Base-by-base conservation (phyloP, 192 early-diverging fungal genomes). In the Mortierella antarctica region DNA sequence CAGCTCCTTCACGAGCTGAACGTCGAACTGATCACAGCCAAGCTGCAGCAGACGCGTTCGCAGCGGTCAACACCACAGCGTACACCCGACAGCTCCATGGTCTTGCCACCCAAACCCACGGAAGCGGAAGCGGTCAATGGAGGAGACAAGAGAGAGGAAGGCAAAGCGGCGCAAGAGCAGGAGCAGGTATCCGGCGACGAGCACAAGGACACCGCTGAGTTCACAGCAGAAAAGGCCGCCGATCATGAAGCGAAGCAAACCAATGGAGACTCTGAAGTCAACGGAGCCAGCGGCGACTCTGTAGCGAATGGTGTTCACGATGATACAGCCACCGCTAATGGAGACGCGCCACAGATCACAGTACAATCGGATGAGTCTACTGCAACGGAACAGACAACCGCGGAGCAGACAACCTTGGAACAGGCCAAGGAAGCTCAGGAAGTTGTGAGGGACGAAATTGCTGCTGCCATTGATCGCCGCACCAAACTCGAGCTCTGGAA, bases 401-500 rank as follows among this genome's bases (percentile, higher is more conserved):
- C 53, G 23, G 9, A 23, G 20, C 6, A 45, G 14, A 14, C 40
- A 0, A n/a, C 60, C 10, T 40, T 55, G 23, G 9, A 23, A 11
- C 6, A 39, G 14, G 61, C 55, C 48, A 23, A 13, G 40, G 40
- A 47, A 52, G 31, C 61, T 31, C 47, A 55, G 23, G 40, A 45
- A 31, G 53, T 57, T 41, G 51, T 69, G 47, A 61, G 44, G 40
- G 65, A 76, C 39, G 62, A 69, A 21, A 60, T 23, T 20, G 18
- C 69, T 21, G 68, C 55, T 6, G 60, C 47, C 5, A 21, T 60
- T 45, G 83, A 81, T 42, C 86, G 80, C 57, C 86, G 88, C 53
- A 74, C 87, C 31, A 94, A 93, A 70, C 81, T 90, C 18, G 88
- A 92, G 52, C 79, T 96, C 82, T 99, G 96, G 96, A 90, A 94